Percentiles rank a stretch among this genome's conserved stretches.
phyloP scores from a whole-genome alignment of 306 rosid genomes.

The Quercus aquifolioides region DNA sequence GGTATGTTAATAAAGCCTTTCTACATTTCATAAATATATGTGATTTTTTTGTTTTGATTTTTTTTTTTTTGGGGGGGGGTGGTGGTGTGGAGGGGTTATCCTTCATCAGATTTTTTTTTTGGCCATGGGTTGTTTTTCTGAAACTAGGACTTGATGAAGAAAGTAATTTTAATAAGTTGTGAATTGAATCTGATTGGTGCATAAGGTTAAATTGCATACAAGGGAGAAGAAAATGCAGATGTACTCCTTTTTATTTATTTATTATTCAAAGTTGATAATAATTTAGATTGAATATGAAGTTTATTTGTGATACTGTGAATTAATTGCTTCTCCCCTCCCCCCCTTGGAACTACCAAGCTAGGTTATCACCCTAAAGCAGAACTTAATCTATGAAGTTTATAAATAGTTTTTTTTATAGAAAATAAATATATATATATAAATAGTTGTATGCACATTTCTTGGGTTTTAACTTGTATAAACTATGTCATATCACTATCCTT shows the following conservation, averaged over 20 bases:
- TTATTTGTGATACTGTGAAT: neutral
- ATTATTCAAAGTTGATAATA: neutral
- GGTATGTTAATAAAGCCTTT: conserved; percentile 1
- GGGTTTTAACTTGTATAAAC: neutral
- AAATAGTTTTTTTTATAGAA: neutral
- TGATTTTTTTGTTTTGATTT: neutral
- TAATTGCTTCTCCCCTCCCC: neutral
- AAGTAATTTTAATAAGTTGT: too few relatives aligned
- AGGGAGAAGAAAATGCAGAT: neutral
- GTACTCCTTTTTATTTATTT: neutral
- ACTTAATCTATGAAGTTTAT: neutral
- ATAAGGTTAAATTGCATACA: too few relatives aligned
- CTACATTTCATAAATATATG: neutral
- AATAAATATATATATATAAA: too few relatives aligned
- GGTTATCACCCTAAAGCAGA: too few relatives aligned
- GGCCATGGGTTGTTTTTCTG: neutral
- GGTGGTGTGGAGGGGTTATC: too few relatives aligned
- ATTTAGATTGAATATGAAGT: neutral
- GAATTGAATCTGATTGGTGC: too few relatives aligned
- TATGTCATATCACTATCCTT: neutral
- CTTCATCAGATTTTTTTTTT: neutral
- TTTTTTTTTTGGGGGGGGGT: too few relatives aligned
- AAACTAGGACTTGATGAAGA: neutral
- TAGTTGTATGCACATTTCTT: too few relatives aligned
- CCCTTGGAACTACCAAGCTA: neutral